phyloP scores from a whole-genome alignment of 371 early-diverging fungal species.

The Sporodiniella umbellata region DNA sequence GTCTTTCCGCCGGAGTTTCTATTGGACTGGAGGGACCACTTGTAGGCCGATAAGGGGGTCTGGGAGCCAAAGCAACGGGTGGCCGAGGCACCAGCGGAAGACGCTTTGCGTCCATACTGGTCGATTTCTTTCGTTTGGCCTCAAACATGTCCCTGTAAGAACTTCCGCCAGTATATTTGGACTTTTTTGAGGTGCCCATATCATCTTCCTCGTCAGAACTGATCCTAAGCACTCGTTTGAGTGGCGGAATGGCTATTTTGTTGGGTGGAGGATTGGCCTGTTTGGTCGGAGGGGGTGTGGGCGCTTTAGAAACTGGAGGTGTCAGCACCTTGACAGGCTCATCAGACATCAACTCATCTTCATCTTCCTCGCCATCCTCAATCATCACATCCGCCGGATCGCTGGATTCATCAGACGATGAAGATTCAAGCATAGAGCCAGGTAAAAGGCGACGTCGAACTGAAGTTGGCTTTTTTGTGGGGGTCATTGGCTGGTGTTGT shows the following conservation, averaged over 20 bases:
- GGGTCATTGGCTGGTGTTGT: conserved; percentile 7
- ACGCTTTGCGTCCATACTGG: neutral
- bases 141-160: conserved; percentile 15
- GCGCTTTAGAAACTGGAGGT: no score
- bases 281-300: no score
- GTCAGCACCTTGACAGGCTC: no score
- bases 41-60: neutral
- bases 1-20: neutral
- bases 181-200: conserved; percentile 17
- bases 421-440: neutral
- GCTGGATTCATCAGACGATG: conserved; percentile 5
- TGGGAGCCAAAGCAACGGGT: neutral
- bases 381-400: conserved; percentile 15
- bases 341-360: no score
- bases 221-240: neutral
- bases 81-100: no score
- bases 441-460: conserved; percentile 6
- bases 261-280: no score
- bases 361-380: conserved; percentile 6
- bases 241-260: no score
- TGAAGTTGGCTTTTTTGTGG: neutral
- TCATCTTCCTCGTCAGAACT: conserved; percentile 16
- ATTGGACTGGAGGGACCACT: no score
- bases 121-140: conserved; percentile 17
- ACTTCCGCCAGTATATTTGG: neutral